phyloP scores from a whole-genome alignment of 1,284 basidiomycete species.

The Microbotryum lychnidis-dioicae region DNA sequence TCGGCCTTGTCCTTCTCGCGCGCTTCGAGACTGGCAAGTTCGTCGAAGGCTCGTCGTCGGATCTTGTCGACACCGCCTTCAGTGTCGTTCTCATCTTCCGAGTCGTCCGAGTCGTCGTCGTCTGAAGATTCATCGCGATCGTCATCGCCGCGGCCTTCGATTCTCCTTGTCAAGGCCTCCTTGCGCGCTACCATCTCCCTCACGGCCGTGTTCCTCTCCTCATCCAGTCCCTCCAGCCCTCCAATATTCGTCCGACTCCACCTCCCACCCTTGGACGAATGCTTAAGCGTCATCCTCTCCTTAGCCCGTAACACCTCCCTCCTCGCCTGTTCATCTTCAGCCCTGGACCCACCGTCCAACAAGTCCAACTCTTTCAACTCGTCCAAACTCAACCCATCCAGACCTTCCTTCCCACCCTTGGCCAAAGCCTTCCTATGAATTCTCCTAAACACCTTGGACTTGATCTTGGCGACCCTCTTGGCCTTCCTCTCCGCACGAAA shows the following conservation, averaged over 20 bases:
- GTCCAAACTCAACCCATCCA: conserved; percentile 44
- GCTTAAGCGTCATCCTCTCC: conserved; percentile 75
- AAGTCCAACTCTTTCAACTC: conserved; percentile 45
- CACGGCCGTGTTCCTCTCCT: conserved; percentile 46
- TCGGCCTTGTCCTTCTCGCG: conserved; percentile 22
- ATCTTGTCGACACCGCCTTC: conserved; percentile 29
- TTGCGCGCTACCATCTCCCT: conserved; percentile 64
- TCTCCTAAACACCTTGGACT: conserved; percentile 85
- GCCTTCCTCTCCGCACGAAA: conserved; percentile 90
- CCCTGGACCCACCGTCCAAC: conserved; percentile 49
- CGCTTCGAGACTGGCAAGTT: conserved; percentile 27
- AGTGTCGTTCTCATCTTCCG: conserved; percentile 16
- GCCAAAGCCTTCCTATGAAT: conserved; percentile 60
- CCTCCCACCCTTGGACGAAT: conserved; percentile 45
- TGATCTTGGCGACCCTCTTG: conserved; percentile 86
- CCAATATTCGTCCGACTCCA: conserved; percentile 53
- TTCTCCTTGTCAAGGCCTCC: conserved; percentile 62
- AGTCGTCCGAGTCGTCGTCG: conserved; percentile 26
- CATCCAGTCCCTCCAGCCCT: conserved; percentile 44
- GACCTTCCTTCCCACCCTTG: conserved; percentile 44
- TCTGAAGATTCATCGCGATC: conserved; percentile 20
- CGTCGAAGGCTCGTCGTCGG: conserved; percentile 30
- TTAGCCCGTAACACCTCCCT: conserved; percentile 68
- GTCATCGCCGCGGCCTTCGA: conserved; percentile 39
- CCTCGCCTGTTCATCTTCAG: conserved; percentile 54